Evolutionary conservation across 23 red algal genomes (phyloP).

Genomic region (Gracilaria gracilis): DNA sequence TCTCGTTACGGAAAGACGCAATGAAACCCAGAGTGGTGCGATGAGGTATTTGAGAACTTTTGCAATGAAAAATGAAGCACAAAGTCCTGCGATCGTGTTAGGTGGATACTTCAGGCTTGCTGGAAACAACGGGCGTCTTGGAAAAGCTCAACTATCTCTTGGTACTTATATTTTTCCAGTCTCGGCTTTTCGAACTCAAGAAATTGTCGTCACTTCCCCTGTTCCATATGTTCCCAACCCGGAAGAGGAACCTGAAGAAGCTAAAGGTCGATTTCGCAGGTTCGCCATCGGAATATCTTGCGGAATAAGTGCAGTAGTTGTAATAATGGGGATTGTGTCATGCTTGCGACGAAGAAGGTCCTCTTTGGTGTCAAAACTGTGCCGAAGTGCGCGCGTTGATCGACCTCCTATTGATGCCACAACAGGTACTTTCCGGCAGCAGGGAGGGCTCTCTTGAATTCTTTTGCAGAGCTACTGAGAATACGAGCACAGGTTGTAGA

Average conservation of each 20-base stretch:
- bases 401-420: not conserved
- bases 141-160: slow-evolving; percentile 7
- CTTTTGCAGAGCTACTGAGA: not conserved
- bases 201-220: not conserved
- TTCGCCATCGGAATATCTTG: not conserved
- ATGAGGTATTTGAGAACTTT: slow-evolving; percentile 1
- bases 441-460: not conserved
- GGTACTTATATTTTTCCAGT: slow-evolving; percentile 12
- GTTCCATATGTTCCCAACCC: not conserved
- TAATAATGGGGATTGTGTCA: not conserved
- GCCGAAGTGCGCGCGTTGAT: not conserved
- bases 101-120: slow-evolving; percentile 6
- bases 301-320: not conserved
- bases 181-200: not conserved
- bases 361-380: not conserved
- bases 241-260: not conserved
- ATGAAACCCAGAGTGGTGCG: slow-evolving; percentile 6
- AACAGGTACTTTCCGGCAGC: not conserved
- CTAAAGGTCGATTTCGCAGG: not conserved
- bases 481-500: not conserved
- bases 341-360: not conserved
- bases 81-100: not conserved
- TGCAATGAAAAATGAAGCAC: slow-evolving; percentile 4
- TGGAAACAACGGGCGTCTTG: not conserved
- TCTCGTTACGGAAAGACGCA: not conserved